A percentile compares a stretch with the other conserved stretches of the same genome.
Conservation (phyloP, 306 rosid species). For the Vigna radiata region DNA sequence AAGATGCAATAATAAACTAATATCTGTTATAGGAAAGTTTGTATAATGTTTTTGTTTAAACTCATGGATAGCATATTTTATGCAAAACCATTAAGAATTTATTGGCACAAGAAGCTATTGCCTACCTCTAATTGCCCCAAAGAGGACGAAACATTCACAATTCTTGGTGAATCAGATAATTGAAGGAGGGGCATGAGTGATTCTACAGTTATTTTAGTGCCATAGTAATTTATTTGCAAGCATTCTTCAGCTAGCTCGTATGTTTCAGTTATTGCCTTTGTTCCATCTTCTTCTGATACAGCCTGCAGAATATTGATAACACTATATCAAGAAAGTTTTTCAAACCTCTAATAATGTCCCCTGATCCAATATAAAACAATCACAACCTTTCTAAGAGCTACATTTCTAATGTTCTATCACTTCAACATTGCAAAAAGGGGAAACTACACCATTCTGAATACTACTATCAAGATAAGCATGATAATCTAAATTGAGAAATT, state of each 20-base stretch:
- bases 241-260: slow-evolving; percentile 58
- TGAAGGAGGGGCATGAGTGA: slow-evolving; percentile 48
- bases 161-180: slow-evolving; percentile 52
- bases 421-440: no score
- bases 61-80: background rate
- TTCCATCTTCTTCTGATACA: slow-evolving; percentile 3
- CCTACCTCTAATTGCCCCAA: slow-evolving; percentile 48
- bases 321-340: background rate
- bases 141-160: slow-evolving; percentile 60
- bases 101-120: background rate
- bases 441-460: no score
- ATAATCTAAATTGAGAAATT: no score
- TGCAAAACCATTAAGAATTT: background rate
- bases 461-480: no score
- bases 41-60: background rate
- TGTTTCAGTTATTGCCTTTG: slow-evolving; percentile 29
- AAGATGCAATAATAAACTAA: no score
- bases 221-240: slow-evolving; percentile 51
- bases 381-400: background rate
- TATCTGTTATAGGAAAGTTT: background rate
- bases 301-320: slow-evolving; percentile 23
- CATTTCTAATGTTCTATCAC: no score
- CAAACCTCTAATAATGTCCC: background rate
- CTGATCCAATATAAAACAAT: background rate
- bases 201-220: slow-evolving; percentile 45